Evolutionary conservation across 345 rosid species (phyloP), one percentile per base, ranked within the genome.

Genomic region (Chamaenerion angustifolium): DNA sequence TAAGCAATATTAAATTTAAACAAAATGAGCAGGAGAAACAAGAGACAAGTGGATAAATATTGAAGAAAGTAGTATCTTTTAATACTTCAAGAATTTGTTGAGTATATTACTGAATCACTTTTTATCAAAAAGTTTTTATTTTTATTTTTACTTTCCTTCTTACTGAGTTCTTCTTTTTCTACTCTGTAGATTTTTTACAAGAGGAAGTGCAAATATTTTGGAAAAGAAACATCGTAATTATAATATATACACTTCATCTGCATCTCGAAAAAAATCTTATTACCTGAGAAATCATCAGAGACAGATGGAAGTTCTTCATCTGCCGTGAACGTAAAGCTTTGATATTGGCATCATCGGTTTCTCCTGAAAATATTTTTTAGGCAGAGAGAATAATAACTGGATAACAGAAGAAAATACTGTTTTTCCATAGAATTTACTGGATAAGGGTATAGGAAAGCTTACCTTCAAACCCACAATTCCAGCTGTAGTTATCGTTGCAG

Each of bases 401-500:
- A 31, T 31, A 31, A 31, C 37, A 31, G 37, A 5, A 31, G 37
- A 31, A 31, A 31, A 31, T 31, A 31, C 37, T 3, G 1, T 4
- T 15, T 15, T 19, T 44, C 18, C 48, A 16, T 13, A 8, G 50
- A 41, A 16, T n/a, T 41, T 27, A 42, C 5, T 16, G 27, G 10
- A 31, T 10, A 1, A 40, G 14, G 3, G 14, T 10, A 16, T 10
- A 16, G 14, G 43, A 41, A 31, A 48, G 25, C 46, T 41, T 60
- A 82, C 98, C 98, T 81, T 90, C 98, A 56, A 63, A 66, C n/a
- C 98, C 98, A 71, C 95, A 90, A 60, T 90, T 90, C 98, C 95
- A 90, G 65, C 95, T 78, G 56, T 74, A 69, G 66, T 90, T 90
- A 63, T 90, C 94, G 62, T 81, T 86, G 78, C 83, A 48, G 62